phyloP scores from a whole-genome alignment of 2,329 filamentous ascomycete genomes.

The Penicillium sp. region DNA sequence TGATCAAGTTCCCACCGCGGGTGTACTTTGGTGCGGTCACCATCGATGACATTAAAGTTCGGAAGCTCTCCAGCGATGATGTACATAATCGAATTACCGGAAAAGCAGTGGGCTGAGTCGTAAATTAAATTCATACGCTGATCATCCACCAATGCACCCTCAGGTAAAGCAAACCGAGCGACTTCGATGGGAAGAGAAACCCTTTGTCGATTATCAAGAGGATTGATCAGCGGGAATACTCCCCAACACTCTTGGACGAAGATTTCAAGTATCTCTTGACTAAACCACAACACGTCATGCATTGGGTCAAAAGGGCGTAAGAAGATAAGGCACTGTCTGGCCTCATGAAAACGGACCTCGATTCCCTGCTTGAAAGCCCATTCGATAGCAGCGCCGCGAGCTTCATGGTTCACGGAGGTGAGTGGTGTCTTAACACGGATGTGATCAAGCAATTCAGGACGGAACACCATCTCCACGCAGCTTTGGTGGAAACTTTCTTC shows the following conservation, averaged over 20 bases:
- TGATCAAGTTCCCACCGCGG: neutral
- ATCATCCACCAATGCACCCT: neutral
- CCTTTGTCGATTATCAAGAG: fast-evolving
- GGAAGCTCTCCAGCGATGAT: neutral
- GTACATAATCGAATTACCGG: neutral
- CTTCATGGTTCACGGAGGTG: neutral
- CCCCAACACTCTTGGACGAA: neutral
- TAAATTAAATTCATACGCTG: fast-evolving
- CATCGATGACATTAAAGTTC: neutral
- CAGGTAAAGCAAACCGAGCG: neutral
- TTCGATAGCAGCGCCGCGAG: neutral
- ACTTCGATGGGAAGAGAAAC: neutral
- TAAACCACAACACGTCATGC: neutral
- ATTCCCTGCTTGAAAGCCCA: neutral
- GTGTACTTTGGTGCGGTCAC: neutral
- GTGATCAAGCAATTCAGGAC: neutral
- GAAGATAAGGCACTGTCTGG: neutral
- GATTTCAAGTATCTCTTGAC: too few relatives aligned
- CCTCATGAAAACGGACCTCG: neutral
- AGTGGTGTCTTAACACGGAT: neutral
- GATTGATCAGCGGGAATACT: fast-evolving
- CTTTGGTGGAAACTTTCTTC: fast-evolving
- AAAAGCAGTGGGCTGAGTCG: neutral
- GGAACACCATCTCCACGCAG: neutral
- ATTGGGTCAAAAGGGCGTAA: neutral